phyloP scores from a whole-genome alignment of 345 rosid genomes.

The Camelina hispida region DNA sequence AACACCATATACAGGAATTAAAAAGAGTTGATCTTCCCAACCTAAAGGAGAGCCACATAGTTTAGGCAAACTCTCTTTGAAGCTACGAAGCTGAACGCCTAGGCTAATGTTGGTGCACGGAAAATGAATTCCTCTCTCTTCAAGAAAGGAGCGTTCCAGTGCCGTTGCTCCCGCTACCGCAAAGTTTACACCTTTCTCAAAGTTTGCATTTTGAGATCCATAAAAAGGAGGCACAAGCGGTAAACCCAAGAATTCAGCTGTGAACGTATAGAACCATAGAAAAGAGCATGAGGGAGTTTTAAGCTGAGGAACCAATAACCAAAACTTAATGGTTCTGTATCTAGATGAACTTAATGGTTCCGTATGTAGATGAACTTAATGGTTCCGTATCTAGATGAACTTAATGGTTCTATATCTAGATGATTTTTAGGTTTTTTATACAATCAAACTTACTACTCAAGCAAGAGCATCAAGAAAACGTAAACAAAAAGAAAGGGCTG shows the following conservation, averaged over 20 bases:
- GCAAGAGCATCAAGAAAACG: too few species aligned
- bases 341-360: too few species aligned
- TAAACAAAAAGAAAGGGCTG: too few species aligned
- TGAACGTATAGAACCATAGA: neutral
- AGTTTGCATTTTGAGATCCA: slow-evolving; percentile 34
- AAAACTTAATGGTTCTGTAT: too few species aligned
- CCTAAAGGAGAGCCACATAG: slow-evolving; percentile 47
- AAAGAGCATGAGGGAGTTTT: neutral
- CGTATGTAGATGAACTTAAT: too few species aligned
- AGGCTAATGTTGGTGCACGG: slow-evolving; percentile 42
- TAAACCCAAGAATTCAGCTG: slow-evolving; percentile 50
- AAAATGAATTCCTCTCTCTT: slow-evolving; percentile 41
- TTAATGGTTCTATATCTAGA: too few species aligned
- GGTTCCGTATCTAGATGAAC: too few species aligned
- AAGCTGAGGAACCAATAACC: neutral
- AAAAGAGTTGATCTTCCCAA: neutral
- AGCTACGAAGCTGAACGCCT: slow-evolving; percentile 47
- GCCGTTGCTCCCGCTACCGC: slow-evolving; percentile 64
- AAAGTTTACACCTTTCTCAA: slow-evolving; percentile 51
- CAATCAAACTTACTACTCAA: too few species aligned
- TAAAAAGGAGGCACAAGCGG: slow-evolving; percentile 48
- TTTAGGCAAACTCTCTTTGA: slow-evolving; percentile 47
- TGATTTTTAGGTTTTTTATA: too few species aligned
- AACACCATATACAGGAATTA: neutral
- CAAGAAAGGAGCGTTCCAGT: slow-evolving; percentile 40